Evolutionary conservation across 208 protist species (phyloP).

Genomic region (Trypanosoma boissoni): DNA sequence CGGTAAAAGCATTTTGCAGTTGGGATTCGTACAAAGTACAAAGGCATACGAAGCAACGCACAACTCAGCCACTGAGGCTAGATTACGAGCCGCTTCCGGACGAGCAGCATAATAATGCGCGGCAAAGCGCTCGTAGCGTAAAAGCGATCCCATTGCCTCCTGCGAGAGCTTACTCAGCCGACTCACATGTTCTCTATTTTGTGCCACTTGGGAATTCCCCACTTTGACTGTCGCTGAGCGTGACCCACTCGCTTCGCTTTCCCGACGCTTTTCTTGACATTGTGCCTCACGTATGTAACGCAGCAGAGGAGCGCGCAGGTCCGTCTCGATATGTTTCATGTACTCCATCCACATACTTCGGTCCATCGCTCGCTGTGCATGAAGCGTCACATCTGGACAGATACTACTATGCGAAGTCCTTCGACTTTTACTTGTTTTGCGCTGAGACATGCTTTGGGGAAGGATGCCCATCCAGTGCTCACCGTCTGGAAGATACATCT

Average conservation of each 20-base stretch:
- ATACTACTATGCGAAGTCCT: neutral
- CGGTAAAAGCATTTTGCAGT: slow-evolving; percentile 47
- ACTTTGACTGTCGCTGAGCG: too few relatives aligned
- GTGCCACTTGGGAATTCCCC: too few relatives aligned
- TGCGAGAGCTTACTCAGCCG: slow-evolving; percentile 1
- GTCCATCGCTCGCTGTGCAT: slow-evolving; percentile 5
- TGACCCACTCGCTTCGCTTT: too few relatives aligned
- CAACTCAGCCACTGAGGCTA: slow-evolving; percentile 52
- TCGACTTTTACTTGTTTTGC: neutral
- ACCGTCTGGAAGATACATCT: slow-evolving; percentile 19
- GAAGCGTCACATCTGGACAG: neutral
- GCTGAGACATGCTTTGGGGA: neutral
- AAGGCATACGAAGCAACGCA: slow-evolving; percentile 66
- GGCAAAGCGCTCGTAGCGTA: slow-evolving; percentile 20
- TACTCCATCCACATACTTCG: slow-evolving; percentile 28
- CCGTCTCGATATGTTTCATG: slow-evolving; percentile 18
- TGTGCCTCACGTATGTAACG: slow-evolving; percentile 13
- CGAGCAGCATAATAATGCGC: slow-evolving; percentile 12
- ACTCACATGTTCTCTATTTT: neutral
- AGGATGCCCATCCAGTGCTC: slow-evolving; percentile 25
- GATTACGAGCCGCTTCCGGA: neutral
- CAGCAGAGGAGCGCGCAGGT: slow-evolving; percentile 24
- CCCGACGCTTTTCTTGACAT: neutral
- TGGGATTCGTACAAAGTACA: slow-evolving; percentile 56
- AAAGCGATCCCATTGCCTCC: neutral